These are phyloP conservation scores for Ceratobasidium theobromae DNA, from an alignment of 1,284 basidiomycete genomes.

Conservation along the genomic window DNA sequence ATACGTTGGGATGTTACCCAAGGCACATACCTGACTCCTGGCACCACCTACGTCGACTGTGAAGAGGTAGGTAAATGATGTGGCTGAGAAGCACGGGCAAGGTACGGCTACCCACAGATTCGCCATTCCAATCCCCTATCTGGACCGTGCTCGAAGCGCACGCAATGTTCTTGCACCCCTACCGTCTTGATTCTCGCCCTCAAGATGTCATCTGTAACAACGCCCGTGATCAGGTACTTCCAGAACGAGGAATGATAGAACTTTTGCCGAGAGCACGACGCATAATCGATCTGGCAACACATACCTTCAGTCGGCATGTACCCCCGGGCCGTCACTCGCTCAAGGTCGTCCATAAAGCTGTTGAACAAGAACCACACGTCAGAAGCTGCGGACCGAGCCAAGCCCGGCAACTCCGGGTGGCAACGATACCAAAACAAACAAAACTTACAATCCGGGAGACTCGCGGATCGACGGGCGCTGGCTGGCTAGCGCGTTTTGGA, in stretches of 20 bases:
- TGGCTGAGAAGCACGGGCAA: neutral
- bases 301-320: slow-evolving; percentile 57
- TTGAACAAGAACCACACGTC: too few species aligned
- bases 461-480: slow-evolving; percentile 54
- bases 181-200: slow-evolving; percentile 63
- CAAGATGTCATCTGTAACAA: slow-evolving; percentile 54
- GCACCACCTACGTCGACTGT: neutral
- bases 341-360: slow-evolving; percentile 61
- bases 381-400: too few species aligned
- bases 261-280: too few species aligned
- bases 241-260: slow-evolving; percentile 7
- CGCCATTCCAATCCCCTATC: slow-evolving; percentile 29
- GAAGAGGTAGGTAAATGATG: neutral
- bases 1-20: neutral
- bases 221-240: slow-evolving; percentile 28
- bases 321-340: slow-evolving; percentile 52
- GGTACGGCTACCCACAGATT: slow-evolving; percentile 18
- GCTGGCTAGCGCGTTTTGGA: slow-evolving; percentile 48
- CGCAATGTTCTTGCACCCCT: slow-evolving; percentile 62
- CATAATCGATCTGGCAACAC: slow-evolving; percentile 31
- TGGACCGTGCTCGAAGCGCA: slow-evolving; percentile 39
- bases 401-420: neutral
- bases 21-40: slow-evolving; percentile 2
- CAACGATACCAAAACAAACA: neutral
- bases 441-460: slow-evolving; percentile 61